These are phyloP conservation scores for Geopyxis carbonaria DNA, from an alignment of 495 filamentous ascomycete genomes.

Conservation along the genomic window DNA sequence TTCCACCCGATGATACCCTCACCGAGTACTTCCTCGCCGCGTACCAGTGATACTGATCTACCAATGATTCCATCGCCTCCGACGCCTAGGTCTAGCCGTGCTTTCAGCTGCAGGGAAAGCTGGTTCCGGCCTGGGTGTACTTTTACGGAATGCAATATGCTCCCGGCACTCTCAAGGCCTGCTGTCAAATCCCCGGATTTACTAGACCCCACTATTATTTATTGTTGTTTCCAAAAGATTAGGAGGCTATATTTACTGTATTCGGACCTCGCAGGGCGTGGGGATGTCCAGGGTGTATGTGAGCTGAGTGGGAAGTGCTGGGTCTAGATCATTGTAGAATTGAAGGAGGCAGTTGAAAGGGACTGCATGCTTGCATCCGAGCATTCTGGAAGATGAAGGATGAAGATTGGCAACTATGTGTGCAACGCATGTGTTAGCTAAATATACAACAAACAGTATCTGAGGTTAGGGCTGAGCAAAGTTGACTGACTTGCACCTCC, in stretches of 20 bases:
- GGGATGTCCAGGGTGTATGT: conserved; percentile 7
- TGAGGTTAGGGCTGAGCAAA: conserved; percentile 5
- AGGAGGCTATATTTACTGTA: conserved; percentile 1
- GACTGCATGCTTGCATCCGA: too few relatives aligned
- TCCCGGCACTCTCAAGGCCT: conserved; percentile 15
- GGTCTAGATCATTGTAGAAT: conserved; percentile 13
- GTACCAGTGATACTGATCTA: conserved; percentile 16
- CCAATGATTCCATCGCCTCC: conserved; percentile 22
- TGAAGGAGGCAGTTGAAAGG: conserved; percentile 19
- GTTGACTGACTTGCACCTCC: conserved; percentile 18
- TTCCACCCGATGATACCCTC: conserved; percentile 24
- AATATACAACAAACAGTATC: conserved; percentile 10
- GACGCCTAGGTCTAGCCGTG: conserved; percentile 18
- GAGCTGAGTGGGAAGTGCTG: conserved; percentile 14
- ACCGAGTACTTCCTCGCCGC: conserved; percentile 15
- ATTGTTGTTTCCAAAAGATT: conserved; percentile 2
- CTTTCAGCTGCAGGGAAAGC: conserved; percentile 14
- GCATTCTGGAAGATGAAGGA: conserved; percentile 6
- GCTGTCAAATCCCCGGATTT: conserved; percentile 18
- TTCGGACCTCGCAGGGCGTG: conserved; percentile 4
- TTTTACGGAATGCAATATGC: conserved; percentile 16
- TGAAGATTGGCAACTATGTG: conserved; percentile 14
- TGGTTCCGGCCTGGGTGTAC: conserved; percentile 9
- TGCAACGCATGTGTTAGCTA: neutral
- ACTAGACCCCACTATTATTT: conserved; percentile 11